These are phyloP conservation scores for Neophaeococcomyces aloes DNA, from an alignment of 2,329 filamentous ascomycete genomes.

Conservation along the genomic window DNA sequence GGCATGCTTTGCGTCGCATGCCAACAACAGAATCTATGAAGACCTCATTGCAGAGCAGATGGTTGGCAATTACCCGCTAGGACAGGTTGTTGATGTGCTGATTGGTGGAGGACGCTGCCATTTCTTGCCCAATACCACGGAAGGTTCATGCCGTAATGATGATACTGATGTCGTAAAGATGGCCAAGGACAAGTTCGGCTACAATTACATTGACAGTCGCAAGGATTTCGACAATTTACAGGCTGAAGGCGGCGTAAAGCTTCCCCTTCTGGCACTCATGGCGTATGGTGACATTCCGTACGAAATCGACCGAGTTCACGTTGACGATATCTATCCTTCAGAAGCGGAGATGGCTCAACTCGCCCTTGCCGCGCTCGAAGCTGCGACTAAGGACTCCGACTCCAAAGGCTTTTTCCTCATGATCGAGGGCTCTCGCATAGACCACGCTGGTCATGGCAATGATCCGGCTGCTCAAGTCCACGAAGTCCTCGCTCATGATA, in stretches of 20 bases:
- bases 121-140: slow-evolving; percentile 72
- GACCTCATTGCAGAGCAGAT: slow-evolving; percentile 90
- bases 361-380: slow-evolving; percentile 66
- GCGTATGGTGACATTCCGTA: slow-evolving; percentile 77
- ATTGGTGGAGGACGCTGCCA: slow-evolving; percentile 88
- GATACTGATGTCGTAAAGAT: slow-evolving; percentile 62
- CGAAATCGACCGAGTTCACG: slow-evolving; percentile 76
- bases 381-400: slow-evolving; percentile 71
- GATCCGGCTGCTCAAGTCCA: slow-evolving; percentile 76
- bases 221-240: slow-evolving; percentile 65
- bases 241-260: slow-evolving; percentile 50
- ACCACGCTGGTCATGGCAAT: slow-evolving; percentile 83
- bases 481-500: slow-evolving; percentile 93
- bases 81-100: slow-evolving; percentile 81
- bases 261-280: slow-evolving; percentile 80
- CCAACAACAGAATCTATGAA: slow-evolving; percentile 66
- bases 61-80: slow-evolving; percentile 76
- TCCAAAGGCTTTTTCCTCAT: slow-evolving; percentile 88
- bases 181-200: slow-evolving; percentile 62
- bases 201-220: slow-evolving; percentile 64
- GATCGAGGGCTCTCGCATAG: slow-evolving; percentile 94
- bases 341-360: slow-evolving; percentile 83
- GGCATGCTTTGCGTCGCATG: slow-evolving; percentile 87
- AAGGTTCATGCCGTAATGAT: slow-evolving; percentile 73
- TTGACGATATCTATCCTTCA: slow-evolving; percentile 72